Conservation (phyloP, 2,329 filamentous ascomycete species). For the Macroventuria anomochaeta region DNA sequence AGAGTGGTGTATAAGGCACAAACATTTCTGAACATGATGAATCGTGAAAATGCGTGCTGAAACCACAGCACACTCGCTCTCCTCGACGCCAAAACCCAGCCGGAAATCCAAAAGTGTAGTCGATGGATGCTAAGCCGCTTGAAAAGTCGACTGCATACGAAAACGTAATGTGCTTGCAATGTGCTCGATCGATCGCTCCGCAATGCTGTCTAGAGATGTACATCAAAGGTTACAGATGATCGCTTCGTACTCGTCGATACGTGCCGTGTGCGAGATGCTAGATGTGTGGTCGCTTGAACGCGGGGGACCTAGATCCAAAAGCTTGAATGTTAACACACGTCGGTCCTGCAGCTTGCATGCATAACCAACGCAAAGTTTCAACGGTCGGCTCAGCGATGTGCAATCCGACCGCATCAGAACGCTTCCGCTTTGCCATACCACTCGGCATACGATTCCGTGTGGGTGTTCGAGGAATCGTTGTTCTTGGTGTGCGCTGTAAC, state of each 20-base stretch:
- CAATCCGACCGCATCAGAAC: constrained; percentile 7
- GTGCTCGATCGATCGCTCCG: constrained; percentile 4
- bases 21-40: constrained; percentile 26
- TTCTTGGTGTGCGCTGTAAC: constrained; percentile 26
- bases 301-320: constrained; percentile 3
- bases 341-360: constrained; percentile 1
- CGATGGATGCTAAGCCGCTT: constrained; percentile 1
- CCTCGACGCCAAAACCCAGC: neutral
- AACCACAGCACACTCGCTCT: constrained; percentile 1
- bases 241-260: constrained; percentile 3
- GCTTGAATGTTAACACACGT: neutral
- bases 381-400: neutral
- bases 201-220: constrained; percentile 16
- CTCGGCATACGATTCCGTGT: constrained; percentile 34
- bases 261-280: neutral
- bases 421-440: constrained; percentile 37
- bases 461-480: constrained; percentile 26
- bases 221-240: neutral
- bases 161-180: neutral
- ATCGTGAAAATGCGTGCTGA: constrained; percentile 9
- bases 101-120: constrained; percentile 11
- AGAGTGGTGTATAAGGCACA: constrained; percentile 31
- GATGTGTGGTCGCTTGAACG: constrained; percentile 3
- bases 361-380: neutral
- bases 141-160: neutral